These are phyloP conservation scores for Danielia oregonensis DNA, from an alignment of 805 yeast genomes.

Conservation along the genomic window DNA sequence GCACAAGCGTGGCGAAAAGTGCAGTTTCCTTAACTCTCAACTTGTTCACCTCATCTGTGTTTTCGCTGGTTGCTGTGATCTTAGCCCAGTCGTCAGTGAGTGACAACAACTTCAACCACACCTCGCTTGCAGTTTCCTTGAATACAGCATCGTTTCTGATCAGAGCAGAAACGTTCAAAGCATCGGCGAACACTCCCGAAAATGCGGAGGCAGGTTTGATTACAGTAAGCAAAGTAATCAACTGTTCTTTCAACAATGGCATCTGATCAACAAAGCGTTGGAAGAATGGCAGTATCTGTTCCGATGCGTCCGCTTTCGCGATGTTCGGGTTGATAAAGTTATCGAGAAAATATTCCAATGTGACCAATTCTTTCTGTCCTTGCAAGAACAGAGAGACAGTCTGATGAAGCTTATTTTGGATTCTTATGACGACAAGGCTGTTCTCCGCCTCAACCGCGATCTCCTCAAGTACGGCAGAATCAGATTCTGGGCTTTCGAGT, in stretches of 20 bases:
- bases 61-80: constrained; percentile 31
- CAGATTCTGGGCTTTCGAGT: constrained; percentile 2
- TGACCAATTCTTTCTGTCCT: constrained; percentile 21
- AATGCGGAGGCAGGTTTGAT: constrained; percentile 28
- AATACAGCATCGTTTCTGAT: constrained; percentile 23
- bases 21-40: constrained; percentile 38
- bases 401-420: constrained; percentile 39
- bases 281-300: constrained; percentile 22
- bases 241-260: constrained; percentile 39
- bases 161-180: constrained; percentile 50
- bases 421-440: constrained; percentile 44
- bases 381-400: constrained; percentile 21
- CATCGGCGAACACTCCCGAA: constrained; percentile 30
- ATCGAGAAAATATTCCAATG: constrained; percentile 24
- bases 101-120: constrained; percentile 61
- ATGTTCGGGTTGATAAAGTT: constrained; percentile 13
- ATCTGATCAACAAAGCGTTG: constrained; percentile 31
- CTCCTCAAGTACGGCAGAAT: constrained; percentile 6
- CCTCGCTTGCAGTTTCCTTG: constrained; percentile 19
- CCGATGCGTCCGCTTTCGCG: constrained; percentile 3
- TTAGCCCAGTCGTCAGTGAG: constrained; percentile 49
- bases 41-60: constrained; percentile 40
- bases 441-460: constrained; percentile 41
- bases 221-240: constrained; percentile 51
- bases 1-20: constrained; percentile 40